Evolutionary conservation across 164 flowering plant genomes (phyloP), one percentile per base, ranked within the genome.

Genomic region (Stephania yunnanensis): DNA sequence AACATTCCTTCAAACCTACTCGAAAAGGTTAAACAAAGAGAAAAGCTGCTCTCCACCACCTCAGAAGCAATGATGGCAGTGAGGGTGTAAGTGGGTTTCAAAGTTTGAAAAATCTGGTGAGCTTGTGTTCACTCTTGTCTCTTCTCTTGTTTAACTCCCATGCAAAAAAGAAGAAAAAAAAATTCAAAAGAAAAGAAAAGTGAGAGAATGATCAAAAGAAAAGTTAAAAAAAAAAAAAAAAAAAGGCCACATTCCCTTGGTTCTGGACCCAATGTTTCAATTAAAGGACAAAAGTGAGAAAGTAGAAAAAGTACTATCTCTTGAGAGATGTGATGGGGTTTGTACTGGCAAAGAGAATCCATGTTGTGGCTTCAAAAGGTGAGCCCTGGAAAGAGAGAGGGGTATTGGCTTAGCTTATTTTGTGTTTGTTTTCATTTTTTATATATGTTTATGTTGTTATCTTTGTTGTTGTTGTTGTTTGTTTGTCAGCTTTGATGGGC

Each of bases 301-400:
- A 75, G 79, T 72, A 80, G 83, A 83, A 82, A 81, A 83, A 76
- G 85, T 80, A 82, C 81, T 71, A 75, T 81, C 80, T 77, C 88
- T 84, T 78, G 84, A 84, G 72, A 74, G 73, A 76, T 70, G 85
- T 80, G 88, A 84, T 79, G 88, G 85, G 84, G 75, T 75, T 86
- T 80, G 80, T 70, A 70, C 82, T 78, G 79, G 81, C 79, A 86
- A 77, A 80, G 85, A 84, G 88, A 86, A 86, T 86, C 88, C 84
- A 80, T 86, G 87, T 84, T 82, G 75, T 70, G 78, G 84, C 88
- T 81, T 84, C 61, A 82, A 86, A 86, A 86, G 88, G 73, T 55
- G 88, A 82, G 86, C 88, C 88, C 75, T 19, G 46, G 69, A 73
- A 70, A 68, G 79, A 45, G 45, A 69, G 69, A 44, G 48, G 6